Conservation (phyloP, 148 eudicot species). For the Rhododendron kiyosumense region DNA sequence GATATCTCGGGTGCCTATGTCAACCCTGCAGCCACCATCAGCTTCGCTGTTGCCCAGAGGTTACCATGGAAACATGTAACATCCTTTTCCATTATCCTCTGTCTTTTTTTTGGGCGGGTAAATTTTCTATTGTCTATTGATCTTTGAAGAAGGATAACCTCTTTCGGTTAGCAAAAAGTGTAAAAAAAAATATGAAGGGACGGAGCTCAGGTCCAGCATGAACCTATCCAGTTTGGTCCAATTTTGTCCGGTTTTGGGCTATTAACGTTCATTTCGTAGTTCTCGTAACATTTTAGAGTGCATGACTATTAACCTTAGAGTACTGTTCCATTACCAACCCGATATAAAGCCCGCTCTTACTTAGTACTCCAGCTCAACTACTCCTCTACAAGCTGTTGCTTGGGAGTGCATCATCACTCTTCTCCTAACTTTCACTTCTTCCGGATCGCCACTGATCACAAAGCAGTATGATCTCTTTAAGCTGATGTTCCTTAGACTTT, state of each 20-base stretch:
- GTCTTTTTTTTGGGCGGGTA: too few species aligned
- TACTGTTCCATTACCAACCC: constrained; percentile 24
- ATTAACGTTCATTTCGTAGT: too few species aligned
- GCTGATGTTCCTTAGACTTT: too few species aligned
- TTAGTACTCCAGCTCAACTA: constrained; percentile 21
- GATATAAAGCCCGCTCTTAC: constrained; percentile 28
- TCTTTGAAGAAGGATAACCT: too few species aligned
- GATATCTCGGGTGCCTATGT: constrained; percentile 43
- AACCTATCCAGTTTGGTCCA: too few species aligned
- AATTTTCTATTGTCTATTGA: too few species aligned
- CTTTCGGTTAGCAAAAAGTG: too few species aligned
- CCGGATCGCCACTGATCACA: constrained; percentile 29
- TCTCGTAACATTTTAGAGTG: too few species aligned
- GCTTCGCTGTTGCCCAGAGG: constrained; percentile 17
- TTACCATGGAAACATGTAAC: neutral
- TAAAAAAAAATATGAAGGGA: too few species aligned
- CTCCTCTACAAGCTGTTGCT: constrained; percentile 34
- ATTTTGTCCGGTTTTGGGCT: too few species aligned
- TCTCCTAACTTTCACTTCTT: constrained; percentile 28
- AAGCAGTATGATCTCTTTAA: constrained; percentile 26
- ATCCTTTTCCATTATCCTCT: too few species aligned
- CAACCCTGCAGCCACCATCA: constrained; percentile 41
- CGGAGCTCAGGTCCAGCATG: too few species aligned
- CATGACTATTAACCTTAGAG: constrained; percentile 32
- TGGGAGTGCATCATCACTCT: constrained; percentile 39